Evolutionary conservation across 257 asterid species (phyloP).

Genomic region (Penstemon newberryi): DNA sequence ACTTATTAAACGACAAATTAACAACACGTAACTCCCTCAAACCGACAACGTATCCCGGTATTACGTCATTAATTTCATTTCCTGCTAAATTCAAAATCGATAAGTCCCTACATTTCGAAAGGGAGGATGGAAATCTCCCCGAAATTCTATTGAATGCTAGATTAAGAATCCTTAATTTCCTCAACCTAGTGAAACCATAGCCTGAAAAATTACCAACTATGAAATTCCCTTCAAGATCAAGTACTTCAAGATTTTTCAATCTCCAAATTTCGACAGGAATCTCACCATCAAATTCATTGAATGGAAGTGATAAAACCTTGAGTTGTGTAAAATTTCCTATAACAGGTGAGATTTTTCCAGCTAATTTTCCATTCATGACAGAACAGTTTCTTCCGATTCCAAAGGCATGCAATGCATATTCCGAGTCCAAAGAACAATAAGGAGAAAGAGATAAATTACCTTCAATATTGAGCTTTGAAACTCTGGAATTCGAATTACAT

Average conservation of each 20-base stretch:
- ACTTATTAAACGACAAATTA: slow-evolving; percentile 45
- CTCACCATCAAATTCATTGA: slow-evolving; percentile 41
- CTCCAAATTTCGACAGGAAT: slow-evolving; percentile 43
- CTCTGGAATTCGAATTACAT: slow-evolving; percentile 38
- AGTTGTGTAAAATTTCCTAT: slow-evolving; percentile 38
- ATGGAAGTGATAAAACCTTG: slow-evolving; percentile 48
- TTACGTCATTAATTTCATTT: slow-evolving; percentile 31
- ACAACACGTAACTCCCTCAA: slow-evolving; percentile 33
- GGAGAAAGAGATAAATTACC: slow-evolving; percentile 40
- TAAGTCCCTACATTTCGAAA: slow-evolving; percentile 34
- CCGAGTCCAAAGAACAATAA: slow-evolving; percentile 30
- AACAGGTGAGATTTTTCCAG: slow-evolving; percentile 38
- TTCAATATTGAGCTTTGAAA: slow-evolving; percentile 27
- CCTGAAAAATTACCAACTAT: slow-evolving; percentile 36
- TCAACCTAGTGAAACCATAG: slow-evolving; percentile 32
- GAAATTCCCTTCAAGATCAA: slow-evolving; percentile 51
- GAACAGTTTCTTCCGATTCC: slow-evolving; percentile 38
- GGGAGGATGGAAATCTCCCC: slow-evolving; percentile 39
- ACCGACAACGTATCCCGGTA: slow-evolving; percentile 38
- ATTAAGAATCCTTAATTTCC: slow-evolving; percentile 43
- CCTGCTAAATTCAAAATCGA: slow-evolving; percentile 41
- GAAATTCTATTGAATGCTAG: slow-evolving; percentile 37
- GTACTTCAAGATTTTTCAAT: slow-evolving; percentile 39
- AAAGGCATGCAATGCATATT: slow-evolving; percentile 31
- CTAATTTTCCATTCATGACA: slow-evolving; percentile 23